Evolutionary conservation across 805 yeast genomes (phyloP).

Genomic region (Komagataella mondaviorum): DNA sequence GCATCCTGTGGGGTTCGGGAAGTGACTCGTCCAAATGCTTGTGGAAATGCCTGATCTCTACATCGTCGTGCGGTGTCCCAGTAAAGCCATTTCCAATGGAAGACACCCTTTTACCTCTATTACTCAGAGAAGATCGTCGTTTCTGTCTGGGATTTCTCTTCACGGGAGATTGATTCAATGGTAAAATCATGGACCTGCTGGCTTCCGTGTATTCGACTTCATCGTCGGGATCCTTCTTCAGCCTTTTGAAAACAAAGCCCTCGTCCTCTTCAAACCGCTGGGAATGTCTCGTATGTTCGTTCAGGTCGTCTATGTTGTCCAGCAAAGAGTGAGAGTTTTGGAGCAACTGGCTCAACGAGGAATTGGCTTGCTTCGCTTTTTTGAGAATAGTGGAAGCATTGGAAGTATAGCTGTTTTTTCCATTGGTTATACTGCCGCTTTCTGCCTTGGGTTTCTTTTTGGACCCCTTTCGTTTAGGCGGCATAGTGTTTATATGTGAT

Average conservation of each 20-base stretch:
- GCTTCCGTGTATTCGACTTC: neutral
- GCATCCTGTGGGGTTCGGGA: slow-evolving; percentile 65
- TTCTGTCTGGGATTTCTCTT: slow-evolving; percentile 2
- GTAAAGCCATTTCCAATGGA: slow-evolving; percentile 63
- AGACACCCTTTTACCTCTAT: slow-evolving; percentile 60
- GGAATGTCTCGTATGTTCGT: slow-evolving; percentile 3
- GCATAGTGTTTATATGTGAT: neutral
- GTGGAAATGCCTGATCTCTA: slow-evolving; percentile 38
- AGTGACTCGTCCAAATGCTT: slow-evolving; percentile 46
- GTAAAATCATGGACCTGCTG: slow-evolving; percentile 1
- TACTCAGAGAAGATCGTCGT: slow-evolving; percentile 37
- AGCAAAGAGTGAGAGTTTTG: neutral
- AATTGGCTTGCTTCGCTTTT: slow-evolving; percentile 1
- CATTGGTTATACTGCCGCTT: neutral
- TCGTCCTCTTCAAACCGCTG: slow-evolving; percentile 15
- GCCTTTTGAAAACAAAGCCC: slow-evolving; percentile 17
- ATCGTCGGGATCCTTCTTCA: neutral
- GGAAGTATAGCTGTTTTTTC: neutral
- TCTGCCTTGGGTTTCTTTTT: neutral
- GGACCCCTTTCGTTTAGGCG: neutral
- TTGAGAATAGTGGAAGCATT: neutral
- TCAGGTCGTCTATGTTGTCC: neutral
- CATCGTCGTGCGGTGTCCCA: slow-evolving; percentile 53
- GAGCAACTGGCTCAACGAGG: slow-evolving; percentile 1
- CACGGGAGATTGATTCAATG: slow-evolving; percentile 1